phyloP scores from a whole-genome alignment of 495 filamentous ascomycete species.

The Annulohypoxylon moriforme region DNA sequence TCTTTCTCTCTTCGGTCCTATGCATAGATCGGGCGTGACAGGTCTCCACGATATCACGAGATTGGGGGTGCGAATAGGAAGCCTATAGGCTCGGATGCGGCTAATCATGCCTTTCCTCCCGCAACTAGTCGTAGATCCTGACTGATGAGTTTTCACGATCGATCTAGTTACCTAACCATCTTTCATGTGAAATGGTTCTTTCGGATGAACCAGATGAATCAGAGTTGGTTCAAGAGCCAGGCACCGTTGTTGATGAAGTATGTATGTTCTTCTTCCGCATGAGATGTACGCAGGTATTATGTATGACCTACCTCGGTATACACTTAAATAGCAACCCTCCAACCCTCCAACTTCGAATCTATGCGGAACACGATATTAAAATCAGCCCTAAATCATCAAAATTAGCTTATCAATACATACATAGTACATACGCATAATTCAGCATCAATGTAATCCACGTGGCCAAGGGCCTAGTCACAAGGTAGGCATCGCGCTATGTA shows the following conservation, averaged over 20 bases:
- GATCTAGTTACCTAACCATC: not conserved
- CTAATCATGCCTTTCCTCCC: conserved; percentile 21
- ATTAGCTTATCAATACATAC: conserved; percentile 16
- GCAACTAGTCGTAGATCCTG: conserved; percentile 31
- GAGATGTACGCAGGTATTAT: not conserved
- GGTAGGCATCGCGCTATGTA: not conserved
- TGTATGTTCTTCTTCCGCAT: not conserved
- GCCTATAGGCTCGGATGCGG: conserved; percentile 21
- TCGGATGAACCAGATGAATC: not conserved
- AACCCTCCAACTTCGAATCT: conserved; percentile 7
- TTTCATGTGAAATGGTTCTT: not conserved
- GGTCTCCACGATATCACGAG: conserved; percentile 21
- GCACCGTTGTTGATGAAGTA: not conserved
- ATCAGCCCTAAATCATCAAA: conserved; percentile 39
- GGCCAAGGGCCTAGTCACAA: conserved; percentile 34
- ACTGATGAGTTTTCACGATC: conserved; percentile 3
- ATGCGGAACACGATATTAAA: conserved; percentile 15
- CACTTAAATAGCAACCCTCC: conserved; percentile 1
- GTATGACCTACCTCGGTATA: not conserved
- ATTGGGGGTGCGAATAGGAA: conserved; percentile 15
- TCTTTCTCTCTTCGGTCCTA: conserved; percentile 14
- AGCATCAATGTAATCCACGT: conserved; percentile 35
- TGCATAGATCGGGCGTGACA: conserved; percentile 30
- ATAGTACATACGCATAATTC: not conserved
- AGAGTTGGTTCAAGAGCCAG: not conserved